Evolutionary conservation across 805 yeast species (phyloP), one percentile per base, ranked within the genome.

Genomic region (Sungouiella thailandica): DNA sequence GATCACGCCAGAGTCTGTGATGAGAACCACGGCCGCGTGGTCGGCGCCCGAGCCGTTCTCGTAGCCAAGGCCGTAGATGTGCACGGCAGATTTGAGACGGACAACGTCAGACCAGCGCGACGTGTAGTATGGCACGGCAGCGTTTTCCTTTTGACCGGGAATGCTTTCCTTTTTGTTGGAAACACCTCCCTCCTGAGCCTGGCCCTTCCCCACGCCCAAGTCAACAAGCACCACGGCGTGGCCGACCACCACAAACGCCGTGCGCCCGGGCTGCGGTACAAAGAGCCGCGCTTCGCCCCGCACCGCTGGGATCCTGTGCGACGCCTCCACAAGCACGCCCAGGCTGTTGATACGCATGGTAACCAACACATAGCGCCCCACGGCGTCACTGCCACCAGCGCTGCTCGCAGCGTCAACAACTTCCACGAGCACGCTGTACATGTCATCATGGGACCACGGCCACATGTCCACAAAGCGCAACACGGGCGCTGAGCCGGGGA

Each of bases 101-200:
- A 89, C 65, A 9, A 76, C 63, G 53, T 90, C 97, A 55, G 88
- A 95, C 96, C 96, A 89, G 46, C 80, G 71, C 3, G 75, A 68
- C 31, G 52, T 55, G 39, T 62, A 55, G 41, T 59, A 63, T 28
- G 47, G 50, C 16, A 43, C 36, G 15, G 43, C 43, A 2, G 57
- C 32, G 7, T 41, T 31, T n/a, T n/a, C n/a, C n/a, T n/a, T n/a
- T n/a, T n/a, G n/a, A n/a, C n/a, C n/a, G n/a, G n/a, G n/a, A n/a
- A n/a, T n/a, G n/a, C n/a, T n/a, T n/a, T n/a, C n/a, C n/a, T n/a
- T n/a, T n/a, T n/a, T n/a, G n/a, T n/a, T n/a, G n/a, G n/a, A n/a
- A n/a, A n/a, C n/a, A n/a, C n/a, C n/a, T n/a, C n/a, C n/a, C n/a
- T n/a, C n/a, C n/a, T n/a, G n/a, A 7, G 22, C 9, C 14, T 40